These are phyloP conservation scores for Exserohilum turcica DNA, from an alignment of 2,329 filamentous ascomycete species.

Conservation along the genomic window DNA sequence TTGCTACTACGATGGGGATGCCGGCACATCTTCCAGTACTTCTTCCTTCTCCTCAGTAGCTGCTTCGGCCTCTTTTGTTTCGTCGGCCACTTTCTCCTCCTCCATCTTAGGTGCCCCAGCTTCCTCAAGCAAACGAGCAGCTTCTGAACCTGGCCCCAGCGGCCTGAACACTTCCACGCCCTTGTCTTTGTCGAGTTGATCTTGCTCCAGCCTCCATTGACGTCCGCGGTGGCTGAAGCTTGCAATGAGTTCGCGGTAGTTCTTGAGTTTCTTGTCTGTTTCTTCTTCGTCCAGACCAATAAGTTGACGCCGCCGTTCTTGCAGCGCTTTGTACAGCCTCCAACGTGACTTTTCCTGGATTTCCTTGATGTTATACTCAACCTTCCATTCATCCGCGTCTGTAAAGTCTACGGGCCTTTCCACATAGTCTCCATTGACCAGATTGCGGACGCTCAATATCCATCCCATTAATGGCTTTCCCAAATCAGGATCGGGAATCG, in stretches of 20 bases:
- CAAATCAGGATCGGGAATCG: background rate
- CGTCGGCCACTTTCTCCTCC: background rate
- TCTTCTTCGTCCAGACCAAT: conserved; percentile 49
- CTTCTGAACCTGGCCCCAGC: conserved; percentile 37
- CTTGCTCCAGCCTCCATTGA: conserved; percentile 61
- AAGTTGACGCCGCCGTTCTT: conserved; percentile 59
- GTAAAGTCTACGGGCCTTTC: conserved; percentile 62
- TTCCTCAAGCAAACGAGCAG: background rate
- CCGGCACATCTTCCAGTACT: conserved; percentile 6
- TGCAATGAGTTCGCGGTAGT: conserved; percentile 54
- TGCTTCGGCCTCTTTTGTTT: background rate
- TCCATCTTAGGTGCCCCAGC: background rate
- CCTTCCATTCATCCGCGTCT: conserved; percentile 63
- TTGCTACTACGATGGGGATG: conserved; percentile 4
- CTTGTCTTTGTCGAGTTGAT: conserved; percentile 56
- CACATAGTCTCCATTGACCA: conserved; percentile 69
- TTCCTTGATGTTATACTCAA: conserved; percentile 80
- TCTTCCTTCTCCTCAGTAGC: conserved; percentile 5
- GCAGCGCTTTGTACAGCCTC: conserved; percentile 48
- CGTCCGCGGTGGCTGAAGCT: conserved; percentile 62
- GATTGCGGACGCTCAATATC: conserved; percentile 73
- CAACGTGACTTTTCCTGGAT: conserved; percentile 27
- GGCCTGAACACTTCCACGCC: conserved; percentile 46
- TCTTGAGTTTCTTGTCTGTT: conserved; percentile 44
- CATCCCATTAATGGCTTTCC: conserved; percentile 64